Evolutionary conservation across 306 rosid genomes (phyloP), one percentile per base, ranked within the genome.

Genomic region (Glycine soja): DNA sequence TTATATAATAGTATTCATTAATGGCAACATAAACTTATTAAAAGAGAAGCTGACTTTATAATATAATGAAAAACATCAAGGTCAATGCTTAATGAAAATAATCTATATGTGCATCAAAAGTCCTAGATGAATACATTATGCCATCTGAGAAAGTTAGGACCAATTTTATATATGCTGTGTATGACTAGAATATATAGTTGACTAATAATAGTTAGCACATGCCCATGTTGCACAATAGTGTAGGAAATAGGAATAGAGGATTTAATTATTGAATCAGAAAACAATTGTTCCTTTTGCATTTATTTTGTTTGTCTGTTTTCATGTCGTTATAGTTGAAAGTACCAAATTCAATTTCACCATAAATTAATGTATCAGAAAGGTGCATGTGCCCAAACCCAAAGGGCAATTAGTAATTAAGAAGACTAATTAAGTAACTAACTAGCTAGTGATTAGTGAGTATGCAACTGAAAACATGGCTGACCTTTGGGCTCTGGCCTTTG

Each of bases 401-500:
- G 46, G 18, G 46, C 3, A 24, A 24, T 24, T 24, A 24, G 30
- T 1, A 24, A 24, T 24, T 24, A 24, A 24, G 30, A 24, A 24
- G 2, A 24, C 30, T 24, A 24, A 24, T 24, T 24, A 24, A 24
- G 30, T 24, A 24, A 24, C 30, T 24, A 24, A 24, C 30, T 24
- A 24, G 30, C 30, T 24, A 24, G 30, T 19, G 24, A 19, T 19
- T 19, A 19, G 24, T 24, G 30, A 24, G 2, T 24, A 24, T 24
- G 30, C 30, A 24, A 24, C 30, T 14, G 57, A 43, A 43, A 66
- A 24, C 2, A 76, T 64, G 38, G 24, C 90, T 54, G 10, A 93
- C 99, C 97, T 96, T 96, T 42, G 99, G 99, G 86, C 92, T 96
- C 71, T 96, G 99, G 63, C 90, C 84, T 80, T 84, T 87, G 80